phyloP scores from a whole-genome alignment of 352 stramenopile genomes.

The Phytophthora sp. region DNA sequence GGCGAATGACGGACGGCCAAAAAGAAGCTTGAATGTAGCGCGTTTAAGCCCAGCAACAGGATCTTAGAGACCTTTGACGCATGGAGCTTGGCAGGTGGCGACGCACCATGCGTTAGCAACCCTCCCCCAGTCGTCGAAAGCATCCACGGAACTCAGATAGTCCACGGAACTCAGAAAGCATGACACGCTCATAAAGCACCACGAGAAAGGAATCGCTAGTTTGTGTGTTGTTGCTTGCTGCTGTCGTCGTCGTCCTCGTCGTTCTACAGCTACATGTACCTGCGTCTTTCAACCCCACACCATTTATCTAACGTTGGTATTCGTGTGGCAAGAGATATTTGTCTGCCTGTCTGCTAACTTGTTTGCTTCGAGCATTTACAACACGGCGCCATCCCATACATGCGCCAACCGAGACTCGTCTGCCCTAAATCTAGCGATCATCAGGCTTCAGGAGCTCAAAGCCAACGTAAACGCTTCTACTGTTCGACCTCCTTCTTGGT shows the following conservation, averaged over 20 bases:
- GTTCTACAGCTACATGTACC: background rate
- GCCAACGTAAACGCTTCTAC: background rate
- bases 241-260: background rate
- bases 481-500: conserved; percentile 17
- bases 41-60: conserved; percentile 31
- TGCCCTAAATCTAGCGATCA: conserved; percentile 3
- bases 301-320: conserved; percentile 17
- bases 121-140: conserved; percentile 28
- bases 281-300: conserved; percentile 2
- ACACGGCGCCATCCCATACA: conserved; percentile 8
- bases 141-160: conserved; percentile 26
- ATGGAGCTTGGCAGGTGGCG: conserved; percentile 26
- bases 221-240: conserved; percentile 35
- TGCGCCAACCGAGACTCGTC: background rate
- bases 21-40: conserved; percentile 22
- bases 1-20: too few species aligned
- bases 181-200: conserved; percentile 34
- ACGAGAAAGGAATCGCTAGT: conserved; percentile 39
- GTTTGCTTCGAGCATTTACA: conserved; percentile 24
- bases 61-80: conserved; percentile 43
- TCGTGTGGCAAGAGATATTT: conserved; percentile 7
- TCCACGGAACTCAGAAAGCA: conserved; percentile 28
- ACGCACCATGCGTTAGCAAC: conserved; percentile 14
- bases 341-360: conserved; percentile 14
- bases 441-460: background rate